Conservation (phyloP, 139 green algal genomes). For the Protoeuglena noctilucae region DNA sequence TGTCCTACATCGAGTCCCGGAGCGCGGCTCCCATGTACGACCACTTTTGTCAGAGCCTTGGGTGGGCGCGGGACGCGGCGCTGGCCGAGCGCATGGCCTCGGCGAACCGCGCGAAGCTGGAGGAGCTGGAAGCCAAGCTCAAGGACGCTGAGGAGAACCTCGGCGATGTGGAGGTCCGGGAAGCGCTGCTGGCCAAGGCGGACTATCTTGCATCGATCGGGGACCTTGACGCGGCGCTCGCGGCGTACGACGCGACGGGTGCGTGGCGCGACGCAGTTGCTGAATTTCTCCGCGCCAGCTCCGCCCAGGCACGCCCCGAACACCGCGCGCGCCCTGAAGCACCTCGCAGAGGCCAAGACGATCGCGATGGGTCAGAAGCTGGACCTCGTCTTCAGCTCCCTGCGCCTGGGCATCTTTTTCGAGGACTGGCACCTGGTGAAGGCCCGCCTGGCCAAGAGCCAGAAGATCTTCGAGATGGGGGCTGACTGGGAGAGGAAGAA, state of each 20-base stretch:
- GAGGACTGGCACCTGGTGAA: slow-evolving; percentile 52
- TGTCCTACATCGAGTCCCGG: neutral
- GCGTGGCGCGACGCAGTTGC: slow-evolving; percentile 3
- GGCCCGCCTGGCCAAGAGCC: slow-evolving; percentile 35
- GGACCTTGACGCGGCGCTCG: slow-evolving; percentile 25
- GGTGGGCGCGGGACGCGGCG: slow-evolving; percentile 30
- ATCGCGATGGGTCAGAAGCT: slow-evolving; percentile 78
- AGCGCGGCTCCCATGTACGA: slow-evolving; percentile 47
- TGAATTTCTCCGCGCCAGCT: neutral
- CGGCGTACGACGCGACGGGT: slow-evolving; percentile 51
- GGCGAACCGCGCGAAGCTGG: slow-evolving; percentile 31
- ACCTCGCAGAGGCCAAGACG: slow-evolving; percentile 50
- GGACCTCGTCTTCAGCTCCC: slow-evolving; percentile 78
- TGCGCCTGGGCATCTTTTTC: slow-evolving; percentile 64
- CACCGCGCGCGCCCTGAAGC: too few species aligned
- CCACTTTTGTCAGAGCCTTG: slow-evolving; percentile 43
- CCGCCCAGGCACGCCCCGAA: too few species aligned
- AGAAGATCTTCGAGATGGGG: slow-evolving; percentile 63
- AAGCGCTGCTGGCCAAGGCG: slow-evolving; percentile 73
- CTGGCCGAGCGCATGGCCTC: slow-evolving; percentile 35
- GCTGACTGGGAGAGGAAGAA: slow-evolving; percentile 99
- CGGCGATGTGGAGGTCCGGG: slow-evolving; percentile 85
- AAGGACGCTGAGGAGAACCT: slow-evolving; percentile 77
- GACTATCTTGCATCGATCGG: slow-evolving; percentile 63
- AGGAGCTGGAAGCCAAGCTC: slow-evolving; percentile 48